Evolutionary conservation across 2,329 filamentous ascomycete genomes (phyloP), one percentile per base, ranked within the genome.

Genomic region (Pseudogymnoascus sp.): DNA sequence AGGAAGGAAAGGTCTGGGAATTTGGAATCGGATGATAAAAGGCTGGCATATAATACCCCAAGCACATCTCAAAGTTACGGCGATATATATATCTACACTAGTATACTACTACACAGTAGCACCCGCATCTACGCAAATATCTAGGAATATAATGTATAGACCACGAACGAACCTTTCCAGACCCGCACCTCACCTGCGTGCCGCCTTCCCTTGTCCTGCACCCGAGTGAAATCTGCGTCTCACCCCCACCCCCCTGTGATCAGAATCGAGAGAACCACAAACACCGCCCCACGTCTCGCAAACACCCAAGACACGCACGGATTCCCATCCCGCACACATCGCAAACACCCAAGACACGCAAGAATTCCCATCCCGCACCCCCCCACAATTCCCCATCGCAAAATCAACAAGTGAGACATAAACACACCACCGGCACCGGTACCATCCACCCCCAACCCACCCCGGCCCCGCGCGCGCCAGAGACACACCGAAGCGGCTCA

Each of bases 1-100:
- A 19, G 19, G 19, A 19, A 19, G 19, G 92, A 61, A 96, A 96
- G 73, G 89, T 99, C 45, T 97, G 88, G 83, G 97, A 97, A 76
- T 97, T 94, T 0, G 97, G 94, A 45, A 99, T 99, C 73, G 94
- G 94, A 64, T 52, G 23, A 52, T 52, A 52, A 52, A 52, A 52
- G 14, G 43, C 43, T 52, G 43, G 43, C 43, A 29, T 52, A 29
- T 52, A 52, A 52, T 52, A 52, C 23, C 43, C 43, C 14, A 29
- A 16, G 43, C 43, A 52, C 14, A 52, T 29, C 43, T 52, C 23
- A 31, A 4, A 23, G 19, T 19, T 11, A 31, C 16, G 31, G 23
- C 43, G 43, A 52, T 29, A 52, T 52, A 52, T 49, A 45, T 43
- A 45, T 43, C n/a, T 43, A 52, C 4, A 52, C 14, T 52, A 52